Percentiles rank a stretch among this genome's conserved stretches.
These are phyloP conservation scores for Phymatotrichopsis omnivora DNA, from an alignment of 2,329 filamentous ascomycete genomes.

Conservation along the genomic window DNA sequence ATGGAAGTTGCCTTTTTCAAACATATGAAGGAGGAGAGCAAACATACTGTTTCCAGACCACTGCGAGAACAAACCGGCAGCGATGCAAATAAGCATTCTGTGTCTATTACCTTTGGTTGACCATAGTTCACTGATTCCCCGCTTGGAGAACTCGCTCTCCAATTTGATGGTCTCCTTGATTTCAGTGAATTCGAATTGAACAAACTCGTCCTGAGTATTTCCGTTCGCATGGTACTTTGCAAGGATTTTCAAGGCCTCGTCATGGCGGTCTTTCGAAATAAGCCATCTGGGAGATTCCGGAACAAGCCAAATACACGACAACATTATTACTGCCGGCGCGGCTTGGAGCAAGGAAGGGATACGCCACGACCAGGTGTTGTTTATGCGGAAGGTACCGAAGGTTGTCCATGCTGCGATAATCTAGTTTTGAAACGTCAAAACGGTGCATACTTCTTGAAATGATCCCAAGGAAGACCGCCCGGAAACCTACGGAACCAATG, in stretches of 20 bases:
- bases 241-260: slow-evolving; percentile 35
- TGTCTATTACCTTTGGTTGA: slow-evolving; percentile 46
- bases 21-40: slow-evolving; percentile 32
- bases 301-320: slow-evolving; percentile 36
- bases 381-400: slow-evolving; percentile 38
- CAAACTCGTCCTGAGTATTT: slow-evolving; percentile 36
- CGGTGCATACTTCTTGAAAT: not conserved
- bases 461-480: no score
- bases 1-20: no score
- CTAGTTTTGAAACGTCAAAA: slow-evolving; percentile 8
- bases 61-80: slow-evolving; percentile 47
- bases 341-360: slow-evolving; percentile 43
- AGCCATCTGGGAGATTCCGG: slow-evolving; percentile 37
- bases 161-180: slow-evolving; percentile 39
- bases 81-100: slow-evolving; percentile 45
- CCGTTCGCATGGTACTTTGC: slow-evolving; percentile 37
- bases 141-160: slow-evolving; percentile 41
- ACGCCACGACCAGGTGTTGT: slow-evolving; percentile 42
- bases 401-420: slow-evolving; percentile 42
- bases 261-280: slow-evolving; percentile 34
- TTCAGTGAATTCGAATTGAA: slow-evolving; percentile 38
- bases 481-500: slow-evolving; percentile 33
- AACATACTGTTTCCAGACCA: slow-evolving; percentile 47
- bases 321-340: slow-evolving; percentile 40
- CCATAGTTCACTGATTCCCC: slow-evolving; percentile 40